A percentile compares a stretch with the other conserved stretches of the same genome.
Conservation (phyloP, 768 basidiomycete genomes). For the Boletus rubescentipes region DNA sequence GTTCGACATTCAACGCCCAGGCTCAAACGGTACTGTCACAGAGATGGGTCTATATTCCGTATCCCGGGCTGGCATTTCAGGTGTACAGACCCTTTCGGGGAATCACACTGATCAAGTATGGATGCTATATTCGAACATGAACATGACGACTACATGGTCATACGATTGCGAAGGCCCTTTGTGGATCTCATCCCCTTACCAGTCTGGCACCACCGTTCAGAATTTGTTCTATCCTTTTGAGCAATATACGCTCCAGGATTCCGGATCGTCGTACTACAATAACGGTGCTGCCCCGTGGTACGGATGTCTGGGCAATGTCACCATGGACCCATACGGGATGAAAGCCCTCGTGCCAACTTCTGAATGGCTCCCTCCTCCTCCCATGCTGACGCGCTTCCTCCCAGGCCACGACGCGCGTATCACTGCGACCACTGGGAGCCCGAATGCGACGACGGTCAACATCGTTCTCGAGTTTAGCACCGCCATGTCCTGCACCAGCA, state of each 20-base stretch:
- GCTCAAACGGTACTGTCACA: conserved; percentile 76
- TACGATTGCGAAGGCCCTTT: conserved; percentile 53
- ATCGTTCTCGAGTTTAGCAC: conserved; percentile 79
- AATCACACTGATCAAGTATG: conserved; percentile 68
- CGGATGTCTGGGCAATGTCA: conserved; percentile 70
- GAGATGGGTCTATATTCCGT: conserved; percentile 90
- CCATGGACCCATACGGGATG: conserved; percentile 74
- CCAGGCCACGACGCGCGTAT: conserved; percentile 89
- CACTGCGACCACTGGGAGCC: conserved; percentile 34
- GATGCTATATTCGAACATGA: conserved; percentile 87
- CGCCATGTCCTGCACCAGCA: conserved; percentile 68
- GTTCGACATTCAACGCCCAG: conserved; percentile 70
- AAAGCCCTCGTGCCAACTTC: conserved; percentile 71
- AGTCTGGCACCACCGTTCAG: conserved; percentile 54
- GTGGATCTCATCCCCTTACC: conserved; percentile 84
- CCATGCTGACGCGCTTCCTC: conserved; percentile 72
- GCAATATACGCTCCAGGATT: conserved; percentile 64
- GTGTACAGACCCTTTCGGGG: conserved; percentile 63
- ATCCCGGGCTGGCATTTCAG: conserved; percentile 59
- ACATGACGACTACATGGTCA: conserved; percentile 61
- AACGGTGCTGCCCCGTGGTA: conserved; percentile 60
- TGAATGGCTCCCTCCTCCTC: conserved; percentile 70
- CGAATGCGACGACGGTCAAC: conserved; percentile 56
- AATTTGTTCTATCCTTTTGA: conserved; percentile 89
- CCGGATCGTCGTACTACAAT: conserved; percentile 60